Base-by-base conservation (phyloP, 805 yeast species). In the Metschnikowia amazonensis region DNA sequence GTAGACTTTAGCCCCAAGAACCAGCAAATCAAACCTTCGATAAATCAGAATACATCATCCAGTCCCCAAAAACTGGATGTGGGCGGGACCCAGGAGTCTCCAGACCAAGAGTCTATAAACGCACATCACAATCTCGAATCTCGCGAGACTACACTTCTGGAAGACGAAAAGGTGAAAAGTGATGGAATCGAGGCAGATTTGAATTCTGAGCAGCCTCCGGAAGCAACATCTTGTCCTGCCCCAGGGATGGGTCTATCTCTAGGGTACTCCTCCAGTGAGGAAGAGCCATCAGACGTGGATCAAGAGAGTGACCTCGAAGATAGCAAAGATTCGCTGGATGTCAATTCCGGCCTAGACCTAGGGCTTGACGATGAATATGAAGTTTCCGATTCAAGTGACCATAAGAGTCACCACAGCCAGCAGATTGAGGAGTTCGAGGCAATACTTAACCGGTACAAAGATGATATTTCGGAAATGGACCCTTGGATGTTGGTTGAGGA, bases 401-500 rank as follows among this genome's bases (percentile, higher is more conserved):
- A n/a, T 3, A 23, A 39, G 8, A 13, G 5, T 21, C 29, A 10
- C 14, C 18, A 20, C 13, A 11, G 36, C 5, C 41, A 45, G 18
- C 43, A 38, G 33, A 6, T 29, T n/a, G 27, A 38, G 20, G 27
- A n/a, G 14, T 70, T 70, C 51, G 46, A 46, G 5, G 36, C 25
- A 1, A 55, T 70, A 11, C 55, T 71, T 5, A 63, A 69, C 29
- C 37, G 36, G 16, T 55, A 56, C 42, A 46, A 55, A 38, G 44
- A 54, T 16, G 45, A 48, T 27, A 65, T 70, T 16, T 64, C 70
- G 5, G 32, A 57, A 17, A 68, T 59, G 51, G 68, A 69, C 34
- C 64, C 72, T 3, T 71, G 75, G 72, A 58, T 56, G 41, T 41
- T 71, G 21, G 60, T 69, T 0, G 71, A 69, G 47, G 75, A 69